Evolutionary conservation across 2,329 filamentous ascomycete species (phyloP).

Genomic region (Elsinoe ampelina): DNA sequence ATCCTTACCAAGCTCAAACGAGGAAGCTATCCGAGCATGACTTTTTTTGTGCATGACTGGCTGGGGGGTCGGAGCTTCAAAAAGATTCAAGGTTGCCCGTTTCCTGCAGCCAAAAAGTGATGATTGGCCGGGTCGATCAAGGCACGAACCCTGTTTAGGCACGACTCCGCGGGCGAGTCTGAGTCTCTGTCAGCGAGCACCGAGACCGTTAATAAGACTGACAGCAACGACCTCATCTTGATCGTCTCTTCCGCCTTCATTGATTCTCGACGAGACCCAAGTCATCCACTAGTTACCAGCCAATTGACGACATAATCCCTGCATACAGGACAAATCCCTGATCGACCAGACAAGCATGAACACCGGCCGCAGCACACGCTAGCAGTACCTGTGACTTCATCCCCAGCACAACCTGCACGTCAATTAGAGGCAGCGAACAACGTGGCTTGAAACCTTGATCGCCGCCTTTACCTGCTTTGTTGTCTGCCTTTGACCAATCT

Average conservation of each 20-base stretch:
- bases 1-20: neutral
- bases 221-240: neutral
- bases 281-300: too few species aligned
- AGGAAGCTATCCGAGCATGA: neutral
- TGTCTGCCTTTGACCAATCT: neutral
- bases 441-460: neutral
- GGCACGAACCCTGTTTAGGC: neutral
- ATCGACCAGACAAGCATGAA: neutral
- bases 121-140: neutral
- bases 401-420: neutral
- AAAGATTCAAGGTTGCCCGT: too few species aligned
- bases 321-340: neutral
- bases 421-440: neutral
- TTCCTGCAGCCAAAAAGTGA: neutral
- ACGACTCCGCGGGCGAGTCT: neutral
- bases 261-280: too few species aligned
- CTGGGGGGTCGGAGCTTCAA: neutral
- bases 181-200: neutral
- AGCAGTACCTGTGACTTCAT: constrained; percentile 9
- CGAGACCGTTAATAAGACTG: neutral
- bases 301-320: neutral
- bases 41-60: constrained; percentile 1
- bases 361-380: constrained; percentile 11
- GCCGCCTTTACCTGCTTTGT: neutral
- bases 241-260: neutral